A percentile compares a stretch with the other conserved stretches of the same genome.
Conservation (phyloP, 352 stramenopile species). For the Pythium dissotocum region DNA sequence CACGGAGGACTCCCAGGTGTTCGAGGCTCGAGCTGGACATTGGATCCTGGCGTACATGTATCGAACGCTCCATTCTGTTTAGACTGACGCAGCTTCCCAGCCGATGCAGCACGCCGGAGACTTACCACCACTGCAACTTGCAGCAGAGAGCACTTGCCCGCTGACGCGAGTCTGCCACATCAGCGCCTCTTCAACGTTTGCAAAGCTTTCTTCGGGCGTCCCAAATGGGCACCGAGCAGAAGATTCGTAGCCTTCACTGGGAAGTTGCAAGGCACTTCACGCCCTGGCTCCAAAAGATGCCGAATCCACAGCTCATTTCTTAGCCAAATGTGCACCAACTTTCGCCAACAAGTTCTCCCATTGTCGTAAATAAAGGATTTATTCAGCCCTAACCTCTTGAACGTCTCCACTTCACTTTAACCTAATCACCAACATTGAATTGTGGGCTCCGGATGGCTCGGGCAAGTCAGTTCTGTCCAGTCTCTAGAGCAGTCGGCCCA, state of each 20-base stretch:
- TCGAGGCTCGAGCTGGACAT: too few species aligned
- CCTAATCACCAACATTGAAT: constrained; percentile 22
- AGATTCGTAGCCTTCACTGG: background rate
- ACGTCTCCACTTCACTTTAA: constrained; percentile 1
- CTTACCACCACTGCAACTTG: background rate
- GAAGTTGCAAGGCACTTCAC: background rate
- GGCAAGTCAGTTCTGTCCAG: constrained; percentile 24
- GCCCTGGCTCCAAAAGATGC: background rate
- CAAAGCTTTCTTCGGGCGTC: background rate
- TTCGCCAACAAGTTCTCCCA: background rate
- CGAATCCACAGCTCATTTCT: background rate
- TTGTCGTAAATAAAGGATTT: background rate
- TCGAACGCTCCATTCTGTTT: too few species aligned
- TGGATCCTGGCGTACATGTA: too few species aligned
- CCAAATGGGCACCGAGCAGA: background rate
- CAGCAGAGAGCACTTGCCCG: background rate
- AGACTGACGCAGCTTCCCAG: too few species aligned
- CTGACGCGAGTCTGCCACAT: constrained; percentile 5
- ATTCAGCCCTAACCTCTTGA: constrained; percentile 1
- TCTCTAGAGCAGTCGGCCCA: background rate
- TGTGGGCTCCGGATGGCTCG: constrained; percentile 20
- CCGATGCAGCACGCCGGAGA: too few species aligned
- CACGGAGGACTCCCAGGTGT: background rate
- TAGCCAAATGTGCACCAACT: constrained; percentile 1
- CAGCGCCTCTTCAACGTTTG: constrained; percentile 7